Base-by-base conservation (phyloP, 164 flowering plant species). In the Kalanchoe fedtschenkoi region DNA sequence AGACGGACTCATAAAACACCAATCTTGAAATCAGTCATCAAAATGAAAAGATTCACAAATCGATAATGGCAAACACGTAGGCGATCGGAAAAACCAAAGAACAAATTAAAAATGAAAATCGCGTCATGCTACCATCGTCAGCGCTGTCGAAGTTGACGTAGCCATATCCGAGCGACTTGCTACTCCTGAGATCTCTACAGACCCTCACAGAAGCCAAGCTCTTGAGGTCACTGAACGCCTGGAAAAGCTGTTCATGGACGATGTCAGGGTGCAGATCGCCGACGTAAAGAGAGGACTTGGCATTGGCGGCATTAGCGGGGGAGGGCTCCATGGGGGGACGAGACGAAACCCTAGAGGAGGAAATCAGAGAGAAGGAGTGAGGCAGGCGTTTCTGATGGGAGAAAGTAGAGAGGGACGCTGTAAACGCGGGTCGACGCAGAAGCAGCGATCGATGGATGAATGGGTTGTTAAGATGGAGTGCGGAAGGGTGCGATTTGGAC, bases 161-260 rank as follows among this genome's bases (percentile, higher is more conserved):
- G 14, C 87, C 98, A 56, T 89, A 92, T 56, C 93, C 81, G 53
- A 89, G 85, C 2, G 98, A 86, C 34, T 77, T 70, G 4, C 82
- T 79, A 6, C 85, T 66, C 47, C 72, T n/a, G 16, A 80, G 69
- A 58, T 92, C 96, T 1, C 83, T 68, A 51, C 93, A 87, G 63
- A 92, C 76, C 11, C 92, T 85, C 0, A 86, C 93, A 32, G 98
- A 92, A 16, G 78, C 65, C 17, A 89, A 51, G 28, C 56, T 22
- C 32, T 13, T 6, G 26, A 51, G 26, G 32, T 51, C 56, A 3
- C 0, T 5, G 28, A 51, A 51, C 16, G 56, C 56, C 30, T 11
- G 13, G 11, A 11, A 4, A 51, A 51, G 56, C 13, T 51, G 32
- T 9, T 51, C 56, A 51, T 51, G 16, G 13, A 26, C 32, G 3